Evolutionary conservation across 2,329 filamentous ascomycete genomes (phyloP), one percentile per base, ranked within the genome.

Genomic region (Colletotrichum sp.): DNA sequence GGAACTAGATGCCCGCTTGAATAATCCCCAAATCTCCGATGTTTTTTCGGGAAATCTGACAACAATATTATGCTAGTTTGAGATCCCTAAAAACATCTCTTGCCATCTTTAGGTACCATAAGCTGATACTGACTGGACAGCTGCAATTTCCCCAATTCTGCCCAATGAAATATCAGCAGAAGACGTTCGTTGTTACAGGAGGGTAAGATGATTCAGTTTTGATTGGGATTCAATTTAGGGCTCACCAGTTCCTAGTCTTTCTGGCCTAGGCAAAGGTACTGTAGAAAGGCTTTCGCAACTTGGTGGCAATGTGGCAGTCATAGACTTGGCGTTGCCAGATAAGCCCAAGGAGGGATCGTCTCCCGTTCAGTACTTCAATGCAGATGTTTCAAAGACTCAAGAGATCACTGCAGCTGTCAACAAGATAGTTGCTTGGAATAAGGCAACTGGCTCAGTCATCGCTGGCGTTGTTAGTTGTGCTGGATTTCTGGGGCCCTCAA

Each of bases 11-110:
- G 16, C 36, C 36, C 36, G 36, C 16, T 38, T 18, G 36, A 38
- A 38, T 38, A n/a, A 16, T 38, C 8, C 7, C 36, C 16, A 43
- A 43, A 43, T 18, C 36, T 38, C 16, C 4, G 16, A 5, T 18
- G 14, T 34, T 13, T 4, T 38, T 38, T 38, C 2, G 14, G 36
- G 7, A 4, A 5, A 1, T n/a, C 16, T 38, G 0, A 43, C 1
- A 43, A n/a, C 8, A 43, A 43, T 43, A 0, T n/a, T 43, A n/a
- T 43, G 36, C 36, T 43, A 43, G 2, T 43, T n/a, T 43, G 4
- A 9, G 16, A 43, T 2, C 36, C 36, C 4, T 0, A 1, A 43
- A 43, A 43, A 43, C 1, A 43, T 1, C 16, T 8, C 0, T 43
- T 43, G 36, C 36, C 36, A 43, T 43, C 36, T 43, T 43, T 18